phyloP scores from a whole-genome alignment of 1,284 basidiomycete genomes.

The Exsudoporus floridanus region DNA sequence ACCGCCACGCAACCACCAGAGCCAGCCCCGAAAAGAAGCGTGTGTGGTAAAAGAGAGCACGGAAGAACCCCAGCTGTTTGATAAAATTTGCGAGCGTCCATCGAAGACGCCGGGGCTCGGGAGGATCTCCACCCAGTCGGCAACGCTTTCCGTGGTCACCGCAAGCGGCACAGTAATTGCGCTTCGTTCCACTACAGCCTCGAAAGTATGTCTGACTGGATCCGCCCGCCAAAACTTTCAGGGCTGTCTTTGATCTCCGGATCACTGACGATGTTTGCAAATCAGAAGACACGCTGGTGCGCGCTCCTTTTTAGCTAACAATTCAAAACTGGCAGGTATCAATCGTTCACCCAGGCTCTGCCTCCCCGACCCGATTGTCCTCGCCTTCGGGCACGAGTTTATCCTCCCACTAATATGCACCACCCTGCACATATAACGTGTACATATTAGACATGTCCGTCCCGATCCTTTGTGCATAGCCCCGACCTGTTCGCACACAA shows the following conservation, averaged over 20 bases:
- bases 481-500: constrained; percentile 4
- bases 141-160: constrained; percentile 23
- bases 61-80: constrained; percentile 18
- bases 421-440: constrained; percentile 8
- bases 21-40: constrained; percentile 11
- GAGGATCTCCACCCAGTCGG: constrained; percentile 21
- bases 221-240: constrained; percentile 18
- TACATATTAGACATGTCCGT: constrained; percentile 6
- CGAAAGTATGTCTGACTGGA: constrained; percentile 10
- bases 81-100: constrained; percentile 21
- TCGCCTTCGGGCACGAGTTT: not conserved
- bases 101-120: constrained; percentile 18
- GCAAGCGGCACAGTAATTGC: constrained; percentile 2
- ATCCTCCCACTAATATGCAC: constrained; percentile 4
- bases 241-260: constrained; percentile 15
- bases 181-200: constrained; percentile 15
- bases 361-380: constrained; percentile 6
- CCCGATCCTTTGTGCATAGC: constrained; percentile 20
- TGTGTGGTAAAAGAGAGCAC: constrained; percentile 8
- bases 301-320: not conserved
- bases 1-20: not conserved
- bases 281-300: constrained; percentile 3
- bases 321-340: not conserved
- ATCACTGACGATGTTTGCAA: constrained; percentile 10
- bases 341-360: not conserved